Evolutionary conservation across 805 yeast species (phyloP), one percentile per base, ranked within the genome.

Genomic region (Starmerella sp.): DNA sequence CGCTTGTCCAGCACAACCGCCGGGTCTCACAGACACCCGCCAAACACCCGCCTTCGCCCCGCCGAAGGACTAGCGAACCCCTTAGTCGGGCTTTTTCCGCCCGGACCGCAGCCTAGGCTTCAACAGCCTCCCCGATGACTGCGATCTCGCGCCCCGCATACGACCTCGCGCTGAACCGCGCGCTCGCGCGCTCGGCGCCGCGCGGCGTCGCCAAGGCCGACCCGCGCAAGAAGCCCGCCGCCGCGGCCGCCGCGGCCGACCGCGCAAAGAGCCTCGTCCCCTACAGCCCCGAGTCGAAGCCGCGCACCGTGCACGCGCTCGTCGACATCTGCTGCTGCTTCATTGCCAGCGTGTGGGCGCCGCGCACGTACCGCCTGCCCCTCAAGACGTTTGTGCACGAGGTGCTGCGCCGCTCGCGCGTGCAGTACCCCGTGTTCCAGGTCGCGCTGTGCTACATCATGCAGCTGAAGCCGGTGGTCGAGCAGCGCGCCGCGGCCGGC

Each of bases 361-460:
- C 51, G 48, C 49, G 52, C 22, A 15, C 22, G 47, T 54, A 52
- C 42, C 51, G 52, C 5, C 54, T 71, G 55, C 69, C 74, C 11
- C 63, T 71, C 43, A 63, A 66, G 17, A 57, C 60, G 38, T 74
- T 70, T 62, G 63, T 74, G 50, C 64, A 66, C 60, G 75, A 71
- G 53, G 67, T 71, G n/a, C 61, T 72, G 49, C 69, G 69, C 28
- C 69, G 74, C 36, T 81, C 86, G 14, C 76, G 80, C 56, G 76
- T 84, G 43, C 78, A 85, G 14, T 75, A 77, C 56, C 74, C 80
- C 41, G 76, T 83, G 2, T 74, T 86, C 57, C 87, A 83, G 61
- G 75, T 84, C 44, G 77, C 88, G 5, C 71, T 86, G 54, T 84
- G 73, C 66, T 86, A 86, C 66, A 61, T 85, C n/a, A 68, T 75